Evolutionary conservation across 345 rosid species (phyloP), one percentile per base, ranked within the genome.

Genomic region (Microcos paniculata): DNA sequence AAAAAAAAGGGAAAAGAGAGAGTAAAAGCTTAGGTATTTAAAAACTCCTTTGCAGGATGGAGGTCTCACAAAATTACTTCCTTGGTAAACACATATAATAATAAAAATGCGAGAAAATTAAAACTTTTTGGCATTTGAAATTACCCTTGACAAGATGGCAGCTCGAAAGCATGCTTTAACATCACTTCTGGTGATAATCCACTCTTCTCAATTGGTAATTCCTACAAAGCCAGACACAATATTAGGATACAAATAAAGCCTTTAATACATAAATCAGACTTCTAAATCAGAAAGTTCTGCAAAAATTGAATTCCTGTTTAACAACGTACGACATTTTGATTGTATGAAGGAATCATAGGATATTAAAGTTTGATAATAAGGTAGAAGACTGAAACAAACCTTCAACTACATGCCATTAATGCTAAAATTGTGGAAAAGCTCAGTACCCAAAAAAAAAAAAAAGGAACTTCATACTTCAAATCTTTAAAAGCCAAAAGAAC

Each of bases 91-190:
- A 76, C 62, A 40, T 19, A 30, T 30, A 61, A 30, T 23, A 19
- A 16, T 5, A 4, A 6, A 73, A 59, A 18, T 43, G 42, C 8
- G 61, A 72, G 62, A 31, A 75, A 69, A 65, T 42, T 42, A 21
- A 75, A 33, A 66, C 6, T 52, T 23, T 2, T 16, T 16, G 70
- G 28, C 66, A 73, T 56, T 66, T 73, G 49, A 66, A 62, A 71
- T 63, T 87, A 90, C 99, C 94, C 87, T 67, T 62, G 78, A 82
- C 62, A 78, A 74, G 93, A 93, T 70, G 91, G 90, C 76, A 88
- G 80, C 55, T 84, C 82, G 71, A 84, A 84, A 65, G 88, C 90
- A 81, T 77, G 79, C 81, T 88, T 82, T 76, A 89, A 79, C 76
- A 89, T 76, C 61, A 74, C 78, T 71, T 92, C 87, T 12, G 78